Base-by-base conservation (phyloP, 805 yeast genomes). In the Monosporozyma yasuniensis region DNA sequence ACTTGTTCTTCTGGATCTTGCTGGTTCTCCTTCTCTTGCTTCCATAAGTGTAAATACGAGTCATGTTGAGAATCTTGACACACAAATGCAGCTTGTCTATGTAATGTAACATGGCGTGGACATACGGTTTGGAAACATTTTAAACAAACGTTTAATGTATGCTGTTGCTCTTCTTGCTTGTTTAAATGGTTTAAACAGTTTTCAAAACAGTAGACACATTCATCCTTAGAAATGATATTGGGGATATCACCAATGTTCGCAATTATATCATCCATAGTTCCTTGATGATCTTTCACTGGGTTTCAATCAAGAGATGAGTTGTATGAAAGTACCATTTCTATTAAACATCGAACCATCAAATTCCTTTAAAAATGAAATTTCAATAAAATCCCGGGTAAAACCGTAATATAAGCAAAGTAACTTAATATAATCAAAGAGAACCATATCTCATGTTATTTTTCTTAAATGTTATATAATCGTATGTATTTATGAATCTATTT, bases 121-220 rank as follows among this genome's bases (percentile, higher is more conserved):
- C 84, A 78, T 46, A 84, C 86, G 5, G 88, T 80, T 49, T 84
- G 85, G 65, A 77, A 87, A 56, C 95, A 83, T 1, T 69, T 57
- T 47, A 93, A 69, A 54, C 96, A 90, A 12, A 90, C 78, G 59
- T 85, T 90, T 16, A 91, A 64, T 1, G 58, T 53, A 50, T 63
- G 65, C 11, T 42, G 34, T 9, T 6, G 34, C 12, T 44, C 30
- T 4, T 11, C 42, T 68, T 47, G 74, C 68, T 47, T 70, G 12
- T 44, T 47, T 12, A 28, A 27, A 1, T 57, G 54, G 46, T 76
- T 77, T 47, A 70, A 68, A 3, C 87, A 78, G 0, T 87, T 80
- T 53, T 82, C 91, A 61, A 84, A 91, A 48, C 90, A 84, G 67
- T 78, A 91, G 70, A 85, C 84, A 63, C 97, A 90, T 56, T 89